Conservation (phyloP, 129 eudicot genomes). For the Logfia minima region DNA sequence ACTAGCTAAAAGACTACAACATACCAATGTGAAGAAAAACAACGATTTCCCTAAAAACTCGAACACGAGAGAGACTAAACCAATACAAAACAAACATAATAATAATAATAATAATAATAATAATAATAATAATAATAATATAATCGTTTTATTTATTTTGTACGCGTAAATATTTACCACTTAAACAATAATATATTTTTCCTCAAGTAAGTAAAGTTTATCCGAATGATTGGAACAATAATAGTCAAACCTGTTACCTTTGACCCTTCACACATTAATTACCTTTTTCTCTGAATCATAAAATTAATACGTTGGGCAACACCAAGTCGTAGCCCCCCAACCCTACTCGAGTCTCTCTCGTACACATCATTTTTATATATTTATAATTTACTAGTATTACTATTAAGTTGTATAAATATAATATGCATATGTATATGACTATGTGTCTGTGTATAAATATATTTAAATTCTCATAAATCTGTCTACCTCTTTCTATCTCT, state of each 20-base stretch:
- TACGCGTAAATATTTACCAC: not conserved
- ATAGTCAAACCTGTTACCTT: slow-evolving; percentile 22
- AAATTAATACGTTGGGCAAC: not conserved
- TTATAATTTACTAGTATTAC: too few relatives aligned
- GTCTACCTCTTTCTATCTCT: slow-evolving; percentile 21
- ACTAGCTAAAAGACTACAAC: too few relatives aligned
- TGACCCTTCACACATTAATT: slow-evolving; percentile 19
- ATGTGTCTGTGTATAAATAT: not conserved
- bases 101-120: too few relatives aligned
- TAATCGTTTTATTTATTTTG: too few relatives aligned
- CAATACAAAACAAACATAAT: too few relatives aligned
- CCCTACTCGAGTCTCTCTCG: slow-evolving; percentile 1
- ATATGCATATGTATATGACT: not conserved
- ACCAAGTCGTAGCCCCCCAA: not conserved
- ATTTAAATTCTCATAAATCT: not conserved
- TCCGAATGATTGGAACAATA: slow-evolving; percentile 13
- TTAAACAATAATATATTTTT: not conserved
- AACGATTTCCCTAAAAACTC: too few relatives aligned
- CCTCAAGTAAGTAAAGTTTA: not conserved
- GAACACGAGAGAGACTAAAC: too few relatives aligned
- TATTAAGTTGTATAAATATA: not conserved
- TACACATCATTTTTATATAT: not conserved
- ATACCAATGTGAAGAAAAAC: too few relatives aligned
- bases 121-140: too few relatives aligned
- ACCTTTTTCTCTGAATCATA: not conserved